Percentiles rank a stretch among this genome's conserved stretches.
These are phyloP conservation scores for Pisolithus microcarpus DNA, from an alignment of 768 basidiomycete species.

Conservation along the genomic window DNA sequence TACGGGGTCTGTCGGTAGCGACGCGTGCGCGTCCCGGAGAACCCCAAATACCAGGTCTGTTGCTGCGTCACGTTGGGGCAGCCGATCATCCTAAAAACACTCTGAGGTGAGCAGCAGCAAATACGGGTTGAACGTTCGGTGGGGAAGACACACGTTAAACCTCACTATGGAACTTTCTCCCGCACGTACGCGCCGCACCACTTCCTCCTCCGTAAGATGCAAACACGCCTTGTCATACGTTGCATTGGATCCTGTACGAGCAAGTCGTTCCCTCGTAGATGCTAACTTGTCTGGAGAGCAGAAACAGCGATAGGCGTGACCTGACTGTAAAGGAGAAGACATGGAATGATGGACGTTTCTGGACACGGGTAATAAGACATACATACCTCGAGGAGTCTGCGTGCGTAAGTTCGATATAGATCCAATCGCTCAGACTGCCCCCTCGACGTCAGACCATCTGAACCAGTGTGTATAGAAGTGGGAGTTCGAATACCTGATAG, in stretches of 20 bases:
- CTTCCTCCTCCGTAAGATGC: constrained; percentile 82
- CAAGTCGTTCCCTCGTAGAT: constrained; percentile 61
- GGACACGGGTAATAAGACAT: background rate
- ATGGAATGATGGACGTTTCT: background rate
- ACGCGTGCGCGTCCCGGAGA: constrained; percentile 67
- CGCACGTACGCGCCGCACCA: constrained; percentile 58
- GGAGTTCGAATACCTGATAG: constrained; percentile 53
- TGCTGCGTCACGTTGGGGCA: constrained; percentile 44
- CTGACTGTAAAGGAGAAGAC: constrained; percentile 42
- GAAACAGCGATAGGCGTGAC: constrained; percentile 93
- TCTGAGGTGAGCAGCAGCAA: background rate
- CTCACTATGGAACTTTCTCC: constrained; percentile 81
- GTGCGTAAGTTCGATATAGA: constrained; percentile 69
- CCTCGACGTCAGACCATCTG: constrained; percentile 15
- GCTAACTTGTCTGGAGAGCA: constrained; percentile 70
- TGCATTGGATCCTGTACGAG: constrained; percentile 62
- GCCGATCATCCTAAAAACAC: constrained; percentile 45
- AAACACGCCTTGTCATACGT: constrained; percentile 89
- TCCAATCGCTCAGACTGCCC: constrained; percentile 82
- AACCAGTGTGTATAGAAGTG: constrained; percentile 2
- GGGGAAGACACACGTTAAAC: constrained; percentile 60
- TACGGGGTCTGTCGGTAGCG: constrained; percentile 82
- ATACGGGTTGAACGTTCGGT: too few relatives aligned
- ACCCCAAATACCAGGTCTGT: constrained; percentile 72
- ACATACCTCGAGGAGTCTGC: constrained; percentile 68